Base-by-base conservation (phyloP, 1,284 basidiomycete genomes). In the Ustilago bromivora region DNA sequence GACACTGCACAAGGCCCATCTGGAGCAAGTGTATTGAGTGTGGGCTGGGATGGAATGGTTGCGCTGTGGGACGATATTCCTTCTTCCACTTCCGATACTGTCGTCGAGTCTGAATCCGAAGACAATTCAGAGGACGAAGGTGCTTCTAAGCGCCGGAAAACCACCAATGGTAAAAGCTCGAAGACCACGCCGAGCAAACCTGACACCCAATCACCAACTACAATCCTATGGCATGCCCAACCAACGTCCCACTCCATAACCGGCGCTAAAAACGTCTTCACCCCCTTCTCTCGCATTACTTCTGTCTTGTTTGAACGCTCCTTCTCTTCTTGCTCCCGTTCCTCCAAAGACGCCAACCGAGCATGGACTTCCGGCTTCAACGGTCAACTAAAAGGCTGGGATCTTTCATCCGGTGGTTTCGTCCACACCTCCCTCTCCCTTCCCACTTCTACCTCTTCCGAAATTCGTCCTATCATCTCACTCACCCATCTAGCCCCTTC, bases 21-120 rank as follows among this genome's bases (percentile, higher is more conserved):
- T n/a, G 65, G 66, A 11, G 54, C 36, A 10, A 55, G 59, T n/a
- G 61, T 82, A 36, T 43, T 82, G 12, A 75, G 73, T 38, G 82
- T 71, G 10, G 80, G 76, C 1, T 85, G 84, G 84, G 82, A 85
- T 57, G 84, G 82, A 28, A 54, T 77, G 12, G 60, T 85, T 17
- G 78, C 80, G 6, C 41, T 85, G 1, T 85, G 84, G 84, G 78
- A 81, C 31, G 74, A 78, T 46, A 34, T 71, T 1, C 40, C 32
- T 53, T 53, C 51, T 47, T 52, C 57, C 19, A 38, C 47, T 13
- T 5, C 31, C 19, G 35, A 58, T 5, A 46, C 28, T 19, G 7
- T 51, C n/a, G 7, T 51, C 28, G 58, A 68, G 7, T 53, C 59
- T 3, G 57, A 70, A 23, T 59, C 31, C 23, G 59, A 66, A 23